These are phyloP conservation scores for Bidens hawaiensis DNA, from an alignment of 140 eudicot species.

Conservation along the genomic window DNA sequence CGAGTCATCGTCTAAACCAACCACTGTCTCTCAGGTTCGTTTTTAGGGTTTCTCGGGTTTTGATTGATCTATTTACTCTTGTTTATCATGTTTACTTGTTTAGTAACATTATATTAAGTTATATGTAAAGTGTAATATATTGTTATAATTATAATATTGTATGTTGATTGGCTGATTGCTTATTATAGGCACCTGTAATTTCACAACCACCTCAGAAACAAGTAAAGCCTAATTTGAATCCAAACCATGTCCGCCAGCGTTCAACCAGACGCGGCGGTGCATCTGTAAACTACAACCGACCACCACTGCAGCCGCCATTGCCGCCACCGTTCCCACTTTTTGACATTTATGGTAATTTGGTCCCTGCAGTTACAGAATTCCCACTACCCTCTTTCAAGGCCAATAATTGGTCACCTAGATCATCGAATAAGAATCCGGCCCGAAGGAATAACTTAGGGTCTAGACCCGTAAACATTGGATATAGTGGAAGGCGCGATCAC, in stretches of 20 bases:
- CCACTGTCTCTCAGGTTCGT: constrained; percentile 30
- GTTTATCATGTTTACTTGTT: too few species aligned
- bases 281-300: constrained; percentile 25
- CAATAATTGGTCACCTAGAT: constrained; percentile 36
- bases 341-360: constrained; percentile 31
- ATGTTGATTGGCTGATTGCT: not conserved
- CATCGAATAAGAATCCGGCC: constrained; percentile 34
- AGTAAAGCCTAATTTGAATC: constrained; percentile 36
- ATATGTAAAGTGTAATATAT: too few species aligned
- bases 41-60: too few species aligned
- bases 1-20: too few species aligned
- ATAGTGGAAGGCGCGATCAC: constrained; percentile 64
- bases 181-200: constrained; percentile 42
- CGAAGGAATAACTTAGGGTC: constrained; percentile 53
- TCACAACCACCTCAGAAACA: constrained; percentile 39
- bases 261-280: constrained; percentile 36
- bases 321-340: constrained; percentile 50
- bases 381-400: constrained; percentile 25
- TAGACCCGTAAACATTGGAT: constrained; percentile 37
- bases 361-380: constrained; percentile 33
- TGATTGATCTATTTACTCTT: too few species aligned
- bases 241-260: constrained; percentile 36
- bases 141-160: not conserved
- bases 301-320: too few species aligned
- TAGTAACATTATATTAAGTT: too few species aligned